Base-by-base conservation (phyloP, 345 rosid genomes). In the Gossypium thurberi region DNA sequence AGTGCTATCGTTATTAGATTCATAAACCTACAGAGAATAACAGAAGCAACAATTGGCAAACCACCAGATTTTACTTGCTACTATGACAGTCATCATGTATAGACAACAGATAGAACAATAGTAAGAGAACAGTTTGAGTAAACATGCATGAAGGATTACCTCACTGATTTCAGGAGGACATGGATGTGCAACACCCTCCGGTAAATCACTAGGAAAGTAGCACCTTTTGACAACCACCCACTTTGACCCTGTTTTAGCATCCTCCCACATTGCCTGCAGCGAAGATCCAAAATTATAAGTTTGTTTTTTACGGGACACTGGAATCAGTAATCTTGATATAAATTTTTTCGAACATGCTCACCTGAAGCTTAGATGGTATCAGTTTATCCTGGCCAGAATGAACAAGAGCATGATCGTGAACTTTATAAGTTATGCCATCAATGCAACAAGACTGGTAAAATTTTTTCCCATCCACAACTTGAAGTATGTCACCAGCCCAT, bases 251-350 rank as follows among this genome's bases (percentile, higher is more conserved):
- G 83, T 82, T 72, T 74, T 72, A 28, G 44, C 23, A 74, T 90
- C 92, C 81, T 88, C 89, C 92, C 92, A 90, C 92, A 90, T 90
- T 42, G 81, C 78, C 95, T 90, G 87, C 69, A 71, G 17, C 43
- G 61, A 57, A 76, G 61, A 46, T 72, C 69, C 46, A 78, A 76
- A 69, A 33, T 28, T 51, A 28, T 28, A 15, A 25, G n/a, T 23
- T 28, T 1, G 28, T 42, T 15, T 25, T 47, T 50, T 28, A 69
- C 6, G 2, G 59, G 59, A 26, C 20, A n/a, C 18, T 4, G 15
- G 20, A 5, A 51, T 46, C n/a, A 67, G 57, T 57, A 51, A 15
- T 33, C 59, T 51, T 10, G 7, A 51, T 15, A 53, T 4, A 70
- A 42, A n/a, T 58, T 46, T 15, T 74, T 33, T 20, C 0, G 1